Evolutionary conservation across 805 yeast species (phyloP).

Genomic region (Sungouiella thailandica): DNA sequence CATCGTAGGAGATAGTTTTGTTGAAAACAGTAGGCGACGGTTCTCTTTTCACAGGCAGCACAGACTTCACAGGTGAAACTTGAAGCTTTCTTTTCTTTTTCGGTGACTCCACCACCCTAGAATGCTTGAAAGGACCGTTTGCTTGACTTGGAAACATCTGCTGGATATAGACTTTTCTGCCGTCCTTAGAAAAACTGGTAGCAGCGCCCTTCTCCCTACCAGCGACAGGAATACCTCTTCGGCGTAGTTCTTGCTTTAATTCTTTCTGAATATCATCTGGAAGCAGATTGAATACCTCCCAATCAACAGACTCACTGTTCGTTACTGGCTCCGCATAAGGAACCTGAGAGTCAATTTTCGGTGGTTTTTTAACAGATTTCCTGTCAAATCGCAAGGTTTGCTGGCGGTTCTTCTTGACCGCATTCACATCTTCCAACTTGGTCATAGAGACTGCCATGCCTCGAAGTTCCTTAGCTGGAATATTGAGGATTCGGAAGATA

Average conservation of each 20-base stretch:
- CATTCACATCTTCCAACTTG: slow-evolving; percentile 43
- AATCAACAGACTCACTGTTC: slow-evolving; percentile 44
- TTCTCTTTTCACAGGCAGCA: slow-evolving; percentile 13
- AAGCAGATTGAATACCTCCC: slow-evolving; percentile 57
- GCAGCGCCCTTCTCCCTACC: slow-evolving; percentile 7
- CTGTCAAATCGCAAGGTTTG: slow-evolving; percentile 8
- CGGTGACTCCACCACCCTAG: slow-evolving; percentile 30
- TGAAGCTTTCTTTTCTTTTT: slow-evolving; percentile 9
- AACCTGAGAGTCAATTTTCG: slow-evolving; percentile 5
- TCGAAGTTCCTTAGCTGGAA: slow-evolving; percentile 65
- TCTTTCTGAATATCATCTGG: slow-evolving; percentile 68
- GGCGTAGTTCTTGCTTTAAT: slow-evolving; percentile 45
- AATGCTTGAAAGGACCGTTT: slow-evolving; percentile 25
- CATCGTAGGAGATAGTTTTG: slow-evolving; percentile 29
- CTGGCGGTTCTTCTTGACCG: slow-evolving; percentile 11
- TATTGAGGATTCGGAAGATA: slow-evolving; percentile 49
- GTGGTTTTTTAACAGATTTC: background rate
- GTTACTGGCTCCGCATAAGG: slow-evolving; percentile 12
- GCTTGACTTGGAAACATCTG: slow-evolving; percentile 33
- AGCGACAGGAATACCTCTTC: slow-evolving; percentile 33
- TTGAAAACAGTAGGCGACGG: slow-evolving; percentile 12
- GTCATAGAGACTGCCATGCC: slow-evolving; percentile 74
- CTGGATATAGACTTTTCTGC: slow-evolving; percentile 28
- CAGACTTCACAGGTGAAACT: slow-evolving; percentile 19
- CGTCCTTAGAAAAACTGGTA: slow-evolving; percentile 4